Conservation (phyloP, 768 basidiomycete species). For the Mycena belliarum region DNA sequence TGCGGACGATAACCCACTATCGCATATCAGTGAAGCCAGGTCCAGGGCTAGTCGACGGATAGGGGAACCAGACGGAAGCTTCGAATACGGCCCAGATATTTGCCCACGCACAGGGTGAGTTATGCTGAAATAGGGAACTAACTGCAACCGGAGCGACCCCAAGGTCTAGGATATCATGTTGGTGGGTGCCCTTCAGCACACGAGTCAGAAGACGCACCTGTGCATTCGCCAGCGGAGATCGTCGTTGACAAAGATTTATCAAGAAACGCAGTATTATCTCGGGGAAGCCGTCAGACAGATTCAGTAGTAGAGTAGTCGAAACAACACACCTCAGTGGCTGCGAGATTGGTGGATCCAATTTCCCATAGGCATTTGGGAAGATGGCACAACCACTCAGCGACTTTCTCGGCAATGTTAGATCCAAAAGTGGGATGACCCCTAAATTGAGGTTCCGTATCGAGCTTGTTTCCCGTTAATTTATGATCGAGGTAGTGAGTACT, state of each 20-base stretch:
- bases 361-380: conserved; percentile 90
- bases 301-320: not conserved
- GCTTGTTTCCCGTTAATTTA: conserved; percentile 37
- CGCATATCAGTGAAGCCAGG: conserved; percentile 42
- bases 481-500: not conserved
- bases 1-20: conserved; percentile 20
- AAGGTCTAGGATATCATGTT: conserved; percentile 46
- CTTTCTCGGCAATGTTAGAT: conserved; percentile 26
- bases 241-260: conserved; percentile 60
- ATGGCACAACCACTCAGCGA: conserved; percentile 66
- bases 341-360: conserved; percentile 56
- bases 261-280: conserved; percentile 64
- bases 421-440: conserved; percentile 47
- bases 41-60: conserved; percentile 66
- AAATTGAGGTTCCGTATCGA: conserved; percentile 59
- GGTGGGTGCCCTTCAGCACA: conserved; percentile 1
- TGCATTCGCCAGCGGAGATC: conserved; percentile 41
- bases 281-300: not conserved
- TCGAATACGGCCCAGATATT: conserved; percentile 75
- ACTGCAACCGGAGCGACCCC: conserved; percentile 52
- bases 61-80: conserved; percentile 48
- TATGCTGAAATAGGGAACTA: conserved; percentile 81
- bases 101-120: conserved; percentile 73
- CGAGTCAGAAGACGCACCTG: conserved; percentile 40
- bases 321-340: conserved; percentile 58